These are phyloP conservation scores for Starmerella ratchasimensis DNA, from an alignment of 805 yeast species.

Conservation along the genomic window DNA sequence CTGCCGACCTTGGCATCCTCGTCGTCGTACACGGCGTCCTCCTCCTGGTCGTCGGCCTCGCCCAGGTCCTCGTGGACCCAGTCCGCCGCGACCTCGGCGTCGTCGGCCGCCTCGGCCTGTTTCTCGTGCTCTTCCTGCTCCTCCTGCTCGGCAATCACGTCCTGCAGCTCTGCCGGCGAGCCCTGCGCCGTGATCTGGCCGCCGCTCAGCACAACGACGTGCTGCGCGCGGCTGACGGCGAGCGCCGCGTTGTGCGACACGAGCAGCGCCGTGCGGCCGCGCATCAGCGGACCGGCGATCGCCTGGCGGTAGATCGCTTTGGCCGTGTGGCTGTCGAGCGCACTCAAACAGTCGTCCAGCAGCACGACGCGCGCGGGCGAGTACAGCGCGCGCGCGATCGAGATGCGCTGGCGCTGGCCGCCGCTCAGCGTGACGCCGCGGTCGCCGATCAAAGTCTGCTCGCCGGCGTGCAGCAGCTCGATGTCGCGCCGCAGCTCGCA, in stretches of 20 bases:
- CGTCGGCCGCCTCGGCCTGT: slow-evolving; percentile 72
- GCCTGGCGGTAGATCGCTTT: slow-evolving; percentile 86
- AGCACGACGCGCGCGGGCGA: slow-evolving; percentile 70
- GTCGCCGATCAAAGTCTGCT: slow-evolving; percentile 89
- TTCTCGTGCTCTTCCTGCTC: slow-evolving; percentile 55
- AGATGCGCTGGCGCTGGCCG: slow-evolving; percentile 94
- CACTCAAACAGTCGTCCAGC: slow-evolving; percentile 88
- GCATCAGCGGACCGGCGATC: slow-evolving; percentile 76
- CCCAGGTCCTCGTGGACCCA: no score
- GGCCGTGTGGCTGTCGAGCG: slow-evolving; percentile 95
- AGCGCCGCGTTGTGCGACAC: slow-evolving; percentile 92
- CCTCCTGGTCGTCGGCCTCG: no score
- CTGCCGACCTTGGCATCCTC: no score
- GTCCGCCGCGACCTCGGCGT: no score
- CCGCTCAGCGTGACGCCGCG: slow-evolving; percentile 94
- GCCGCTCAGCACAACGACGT: slow-evolving; percentile 68
- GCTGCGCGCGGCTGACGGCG: slow-evolving; percentile 67
- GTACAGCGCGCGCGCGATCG: slow-evolving; percentile 87
- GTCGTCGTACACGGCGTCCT: no score
- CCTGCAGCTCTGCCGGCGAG: slow-evolving; percentile 52
- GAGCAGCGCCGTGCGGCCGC: slow-evolving; percentile 70
- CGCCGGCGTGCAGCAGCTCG: slow-evolving; percentile 78
- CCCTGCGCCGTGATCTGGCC: slow-evolving; percentile 75
- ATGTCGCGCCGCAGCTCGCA: slow-evolving; percentile 83
- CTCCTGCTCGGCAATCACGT: slow-evolving; percentile 24